These are phyloP conservation scores for Fusarium sp. DNA, from an alignment of 2,329 filamentous ascomycete species.

Conservation along the genomic window DNA sequence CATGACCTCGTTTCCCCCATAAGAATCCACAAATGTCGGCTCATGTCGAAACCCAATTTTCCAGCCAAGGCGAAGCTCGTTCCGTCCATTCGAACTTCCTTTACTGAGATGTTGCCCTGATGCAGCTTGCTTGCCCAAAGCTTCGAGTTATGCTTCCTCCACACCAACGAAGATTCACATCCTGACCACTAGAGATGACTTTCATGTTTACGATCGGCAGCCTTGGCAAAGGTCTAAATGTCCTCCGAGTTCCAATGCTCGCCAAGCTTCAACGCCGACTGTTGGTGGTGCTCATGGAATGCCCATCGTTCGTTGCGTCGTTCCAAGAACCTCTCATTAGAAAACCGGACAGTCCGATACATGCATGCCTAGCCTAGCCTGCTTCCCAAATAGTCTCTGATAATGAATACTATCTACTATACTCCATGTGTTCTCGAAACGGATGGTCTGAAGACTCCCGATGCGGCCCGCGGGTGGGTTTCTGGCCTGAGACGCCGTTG, in stretches of 20 bases:
- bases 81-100: not conserved
- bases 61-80: not conserved
- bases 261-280: not conserved
- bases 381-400: not conserved
- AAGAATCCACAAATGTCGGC: not conserved
- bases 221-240: not conserved
- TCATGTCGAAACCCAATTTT: not conserved
- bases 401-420: not conserved
- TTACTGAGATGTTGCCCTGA: not conserved
- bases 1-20: not conserved
- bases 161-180: not conserved
- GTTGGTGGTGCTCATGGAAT: not conserved
- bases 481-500: slow-evolving; percentile 6
- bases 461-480: not conserved
- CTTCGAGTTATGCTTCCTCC: not conserved
- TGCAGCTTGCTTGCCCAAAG: not conserved
- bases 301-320: not conserved
- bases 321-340: not conserved
- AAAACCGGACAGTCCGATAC: not conserved
- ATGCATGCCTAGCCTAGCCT: not conserved
- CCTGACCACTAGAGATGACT: not conserved
- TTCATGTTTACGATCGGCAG: not conserved
- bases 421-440: not conserved
- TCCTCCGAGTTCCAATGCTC: not conserved
- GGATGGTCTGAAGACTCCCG: not conserved